Conservation (phyloP, 768 basidiomycete species). For the Sarcodon aspratus region DNA sequence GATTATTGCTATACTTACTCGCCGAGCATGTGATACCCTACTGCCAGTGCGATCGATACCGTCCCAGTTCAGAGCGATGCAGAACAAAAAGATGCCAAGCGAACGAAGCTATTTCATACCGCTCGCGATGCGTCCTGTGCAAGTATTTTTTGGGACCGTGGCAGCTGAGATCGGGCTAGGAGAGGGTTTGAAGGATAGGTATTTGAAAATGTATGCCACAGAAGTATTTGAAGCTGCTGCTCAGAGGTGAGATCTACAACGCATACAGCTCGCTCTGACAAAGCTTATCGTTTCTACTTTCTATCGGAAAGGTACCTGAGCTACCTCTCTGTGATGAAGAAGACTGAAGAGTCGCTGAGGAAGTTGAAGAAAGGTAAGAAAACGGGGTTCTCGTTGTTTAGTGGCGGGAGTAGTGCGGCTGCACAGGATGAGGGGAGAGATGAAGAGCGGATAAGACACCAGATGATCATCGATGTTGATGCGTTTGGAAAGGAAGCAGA, state of each 20-base stretch:
- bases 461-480: slow-evolving; percentile 82
- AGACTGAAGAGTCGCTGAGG: slow-evolving; percentile 83
- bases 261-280: slow-evolving; percentile 1
- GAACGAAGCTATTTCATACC: slow-evolving; percentile 85
- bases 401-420: slow-evolving; percentile 29
- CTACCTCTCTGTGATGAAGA: slow-evolving; percentile 76
- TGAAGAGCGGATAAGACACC: slow-evolving; percentile 77
- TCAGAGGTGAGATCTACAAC: slow-evolving; percentile 34
- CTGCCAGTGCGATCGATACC: slow-evolving; percentile 81
- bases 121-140: slow-evolving; percentile 71
- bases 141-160: slow-evolving; percentile 59
- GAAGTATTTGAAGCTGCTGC: slow-evolving; percentile 66
- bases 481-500: slow-evolving; percentile 73
- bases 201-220: slow-evolving; percentile 37
- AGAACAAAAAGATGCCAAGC: slow-evolving; percentile 55
- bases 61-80: slow-evolving; percentile 79
- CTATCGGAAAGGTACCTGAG: slow-evolving; percentile 51
- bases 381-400: slow-evolving; percentile 67
- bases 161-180: slow-evolving; percentile 44
- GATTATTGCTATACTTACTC: slow-evolving; percentile 58
- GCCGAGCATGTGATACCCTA: slow-evolving; percentile 78
- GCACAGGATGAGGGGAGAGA: slow-evolving; percentile 67
- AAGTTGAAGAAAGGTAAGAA: slow-evolving; percentile 84
- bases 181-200: slow-evolving; percentile 39
- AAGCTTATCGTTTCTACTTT: background rate